Evolutionary conservation across 495 filamentous ascomycete genomes (phyloP), one percentile per base, ranked within the genome.

Genomic region (Cladorrhinum samala): DNA sequence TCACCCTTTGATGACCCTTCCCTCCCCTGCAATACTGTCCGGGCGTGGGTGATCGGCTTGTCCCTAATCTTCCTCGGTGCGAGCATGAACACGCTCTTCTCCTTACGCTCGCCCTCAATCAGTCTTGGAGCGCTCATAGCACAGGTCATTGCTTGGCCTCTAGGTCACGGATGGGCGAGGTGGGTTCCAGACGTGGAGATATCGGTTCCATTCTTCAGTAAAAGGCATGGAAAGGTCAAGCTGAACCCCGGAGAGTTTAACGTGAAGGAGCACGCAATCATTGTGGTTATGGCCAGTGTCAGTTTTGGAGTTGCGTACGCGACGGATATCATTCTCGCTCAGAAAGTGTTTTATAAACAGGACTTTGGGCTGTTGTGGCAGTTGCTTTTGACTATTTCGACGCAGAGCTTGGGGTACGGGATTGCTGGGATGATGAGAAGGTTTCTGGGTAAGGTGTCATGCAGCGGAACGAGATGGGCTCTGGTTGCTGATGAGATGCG

Each of bases 171-270:
- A 18, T 74, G 71, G 76, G 70, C 70, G 30, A 62, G 53, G 36
- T 58, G 70, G 30, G 62, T 77, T 36, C 86, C 86, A 9, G 55
- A 74, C 7, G 73, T 73, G 21, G 63, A 75, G 24, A 73, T 81
- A 59, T 72, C 21, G 0, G 2, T 54, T 13, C 46, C 39, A 24
- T 49, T 20, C 19, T 36, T 44, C 17, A n/a, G 49, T 19, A 19
- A 27, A 43, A 1, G 19, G 17, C 2, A 23, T 9, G 50, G 42
- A 18, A 48, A 24, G 14, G 7, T 58, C 2, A 16, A 11, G 3
- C 56, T 88, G 27, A 89, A 89, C 55, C 84, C 84, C 5, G 83
- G 86, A 9, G 84, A 81, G 39, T 91, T 91, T 70, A 91, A 88
- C 64, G 80, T 88, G 66, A 91, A 91, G 61, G 85, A 89, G 61